A percentile compares a stretch with the other conserved stretches of the same genome.
phyloP scores from a whole-genome alignment of 306 rosid genomes.

The Lupinus albus region DNA sequence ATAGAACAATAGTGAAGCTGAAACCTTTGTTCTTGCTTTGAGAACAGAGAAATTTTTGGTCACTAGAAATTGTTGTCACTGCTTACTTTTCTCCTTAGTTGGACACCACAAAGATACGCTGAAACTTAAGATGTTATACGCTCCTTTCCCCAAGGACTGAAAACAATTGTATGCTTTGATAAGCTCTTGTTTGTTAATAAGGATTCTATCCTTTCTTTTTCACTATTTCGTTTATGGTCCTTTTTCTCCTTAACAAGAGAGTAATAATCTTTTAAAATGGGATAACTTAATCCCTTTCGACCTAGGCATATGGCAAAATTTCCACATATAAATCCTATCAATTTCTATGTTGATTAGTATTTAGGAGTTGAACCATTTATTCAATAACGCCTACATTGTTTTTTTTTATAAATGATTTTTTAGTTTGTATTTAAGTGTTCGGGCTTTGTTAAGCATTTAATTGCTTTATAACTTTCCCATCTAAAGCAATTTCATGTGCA shows the following conservation, averaged over 20 bases:
- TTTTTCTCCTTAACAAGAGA: background rate
- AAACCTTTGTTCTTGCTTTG: conserved; percentile 18
- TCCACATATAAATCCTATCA: background rate
- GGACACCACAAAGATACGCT: background rate
- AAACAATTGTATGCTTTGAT: background rate
- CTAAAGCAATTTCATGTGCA: too few relatives aligned
- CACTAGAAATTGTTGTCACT: background rate
- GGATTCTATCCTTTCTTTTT: background rate
- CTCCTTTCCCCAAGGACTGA: background rate
- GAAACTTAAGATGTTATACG: background rate
- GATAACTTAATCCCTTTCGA: background rate
- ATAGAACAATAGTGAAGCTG: conserved; percentile 14
- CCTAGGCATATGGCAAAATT: background rate
- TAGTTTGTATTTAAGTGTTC: too few relatives aligned
- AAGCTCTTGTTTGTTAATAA: background rate
- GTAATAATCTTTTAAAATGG: background rate
- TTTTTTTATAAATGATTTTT: too few relatives aligned
- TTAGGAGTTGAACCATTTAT: background rate
- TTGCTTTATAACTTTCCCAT: too few relatives aligned
- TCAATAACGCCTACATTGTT: too few relatives aligned
- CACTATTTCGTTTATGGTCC: background rate
- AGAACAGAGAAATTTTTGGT: background rate
- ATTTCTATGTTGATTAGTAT: background rate
- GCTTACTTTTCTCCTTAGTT: background rate
- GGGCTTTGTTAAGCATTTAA: too few relatives aligned